A percentile compares a stretch with the other conserved stretches of the same genome.
Conservation (phyloP, 129 eudicot genomes). For the Oenanthe sinensis region DNA sequence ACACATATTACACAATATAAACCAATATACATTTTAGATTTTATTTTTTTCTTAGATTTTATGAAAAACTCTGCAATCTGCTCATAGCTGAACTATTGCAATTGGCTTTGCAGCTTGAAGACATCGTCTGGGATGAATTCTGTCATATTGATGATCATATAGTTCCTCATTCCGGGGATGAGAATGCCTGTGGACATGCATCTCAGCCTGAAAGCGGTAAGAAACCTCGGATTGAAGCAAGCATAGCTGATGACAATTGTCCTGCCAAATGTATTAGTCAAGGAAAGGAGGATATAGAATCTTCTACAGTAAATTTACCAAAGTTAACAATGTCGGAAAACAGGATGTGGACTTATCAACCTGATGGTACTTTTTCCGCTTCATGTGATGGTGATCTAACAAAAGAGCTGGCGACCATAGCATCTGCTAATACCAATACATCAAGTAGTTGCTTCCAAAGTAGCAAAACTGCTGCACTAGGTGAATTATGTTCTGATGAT, state of each 20-base stretch:
- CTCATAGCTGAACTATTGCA: constrained; percentile 23
- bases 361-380: constrained; percentile 28
- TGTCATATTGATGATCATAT: constrained; percentile 68
- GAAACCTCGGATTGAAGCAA: constrained; percentile 45
- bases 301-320: constrained; percentile 23
- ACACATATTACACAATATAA: not conserved
- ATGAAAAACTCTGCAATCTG: constrained; percentile 16
- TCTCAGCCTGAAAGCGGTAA: constrained; percentile 38
- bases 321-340: constrained; percentile 41
- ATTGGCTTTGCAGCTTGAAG: constrained; percentile 67
- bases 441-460: constrained; percentile 26
- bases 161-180: constrained; percentile 57
- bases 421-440: constrained; percentile 35
- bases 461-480: constrained; percentile 18
- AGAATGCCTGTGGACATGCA: constrained; percentile 27
- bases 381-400: constrained; percentile 34
- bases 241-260: constrained; percentile 23
- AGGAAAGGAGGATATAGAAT: constrained; percentile 25
- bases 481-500: constrained; percentile 41
- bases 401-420: constrained; percentile 32
- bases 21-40: not conserved
- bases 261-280: constrained; percentile 24
- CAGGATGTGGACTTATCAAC: constrained; percentile 25
- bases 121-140: constrained; percentile 70
- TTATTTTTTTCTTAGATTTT: constrained; percentile 11